Conservation (phyloP, 1,139 yeast genomes). For the Debaryomyces subglobosus region DNA sequence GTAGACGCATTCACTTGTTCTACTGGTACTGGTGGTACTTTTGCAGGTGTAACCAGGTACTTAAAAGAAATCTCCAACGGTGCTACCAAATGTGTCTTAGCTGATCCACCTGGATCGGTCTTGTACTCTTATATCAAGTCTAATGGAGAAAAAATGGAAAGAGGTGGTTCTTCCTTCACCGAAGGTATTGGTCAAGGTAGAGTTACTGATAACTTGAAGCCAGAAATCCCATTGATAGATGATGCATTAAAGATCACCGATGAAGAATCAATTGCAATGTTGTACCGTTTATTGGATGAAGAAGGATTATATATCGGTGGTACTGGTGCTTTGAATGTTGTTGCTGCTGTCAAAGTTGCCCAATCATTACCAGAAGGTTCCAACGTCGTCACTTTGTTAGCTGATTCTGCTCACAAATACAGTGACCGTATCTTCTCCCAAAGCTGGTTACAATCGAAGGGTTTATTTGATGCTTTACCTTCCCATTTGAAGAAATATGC, state of each 20-base stretch:
- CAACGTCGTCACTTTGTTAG: conserved; percentile 81
- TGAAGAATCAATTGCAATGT: conserved; percentile 75
- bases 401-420: conserved; percentile 89
- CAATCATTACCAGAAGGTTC: conserved; percentile 75
- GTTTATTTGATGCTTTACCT: conserved; percentile 67
- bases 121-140: conserved; percentile 75
- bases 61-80: conserved; percentile 67
- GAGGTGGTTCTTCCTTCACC: conserved; percentile 84
- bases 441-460: conserved; percentile 74
- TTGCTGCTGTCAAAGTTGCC: conserved; percentile 77
- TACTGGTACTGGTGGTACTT: conserved; percentile 91
- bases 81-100: conserved; percentile 63
- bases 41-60: conserved; percentile 80
- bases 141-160: conserved; percentile 60
- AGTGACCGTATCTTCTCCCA: conserved; percentile 78
- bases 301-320: conserved; percentile 94
- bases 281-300: conserved; percentile 78
- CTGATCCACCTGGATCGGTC: conserved; percentile 94
- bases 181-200: conserved; percentile 97
- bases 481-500: conserved; percentile 69
- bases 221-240: conserved; percentile 69
- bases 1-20: conserved; percentile 87
- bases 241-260: conserved; percentile 80
- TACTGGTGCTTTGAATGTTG: conserved; percentile 81
- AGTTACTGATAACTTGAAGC: conserved; percentile 77